These are phyloP conservation scores for Alternaria brassicae DNA, from an alignment of 2,329 filamentous ascomycete genomes.

Conservation along the genomic window DNA sequence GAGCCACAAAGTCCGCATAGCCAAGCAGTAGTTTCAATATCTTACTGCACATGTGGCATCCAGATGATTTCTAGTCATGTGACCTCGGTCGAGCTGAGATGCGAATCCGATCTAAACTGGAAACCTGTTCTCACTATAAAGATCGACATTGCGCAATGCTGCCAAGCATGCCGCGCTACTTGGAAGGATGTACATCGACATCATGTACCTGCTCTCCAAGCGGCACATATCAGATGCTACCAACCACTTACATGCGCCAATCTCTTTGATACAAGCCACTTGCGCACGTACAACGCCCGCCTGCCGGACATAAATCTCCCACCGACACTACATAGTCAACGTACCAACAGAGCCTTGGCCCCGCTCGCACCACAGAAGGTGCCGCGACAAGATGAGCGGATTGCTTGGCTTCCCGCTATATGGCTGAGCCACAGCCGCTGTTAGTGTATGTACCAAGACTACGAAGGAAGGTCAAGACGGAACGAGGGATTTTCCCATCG, in stretches of 20 bases:
- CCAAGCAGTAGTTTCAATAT: not conserved
- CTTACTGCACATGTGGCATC: not conserved
- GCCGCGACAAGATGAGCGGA: conserved; percentile 16
- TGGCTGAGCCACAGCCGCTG: conserved; percentile 11
- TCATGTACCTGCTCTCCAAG: conserved; percentile 9
- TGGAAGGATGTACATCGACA: conserved; percentile 14
- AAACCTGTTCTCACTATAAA: conserved; percentile 7
- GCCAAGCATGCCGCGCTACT: conserved; percentile 18
- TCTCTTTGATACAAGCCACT: not conserved
- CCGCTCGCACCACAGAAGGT: conserved; percentile 8
- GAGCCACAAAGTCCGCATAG: not conserved
- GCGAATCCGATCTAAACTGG: not conserved
- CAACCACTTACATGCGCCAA: not conserved
- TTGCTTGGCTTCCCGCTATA: conserved; percentile 25
- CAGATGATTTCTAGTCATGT: not conserved
- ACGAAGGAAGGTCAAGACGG: conserved; percentile 17
- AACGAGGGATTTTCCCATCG: conserved; percentile 7
- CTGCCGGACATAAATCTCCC: not conserved
- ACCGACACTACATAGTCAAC: not conserved
- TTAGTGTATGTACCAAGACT: conserved; percentile 15
- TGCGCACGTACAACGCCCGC: not conserved
- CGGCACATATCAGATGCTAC: not conserved
- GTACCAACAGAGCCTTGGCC: not conserved
- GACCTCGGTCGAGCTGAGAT: not conserved
- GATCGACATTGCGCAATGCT: conserved; percentile 16